phyloP scores from a whole-genome alignment of 2,329 filamentous ascomycete species.

The Verticillium dahliae region DNA sequence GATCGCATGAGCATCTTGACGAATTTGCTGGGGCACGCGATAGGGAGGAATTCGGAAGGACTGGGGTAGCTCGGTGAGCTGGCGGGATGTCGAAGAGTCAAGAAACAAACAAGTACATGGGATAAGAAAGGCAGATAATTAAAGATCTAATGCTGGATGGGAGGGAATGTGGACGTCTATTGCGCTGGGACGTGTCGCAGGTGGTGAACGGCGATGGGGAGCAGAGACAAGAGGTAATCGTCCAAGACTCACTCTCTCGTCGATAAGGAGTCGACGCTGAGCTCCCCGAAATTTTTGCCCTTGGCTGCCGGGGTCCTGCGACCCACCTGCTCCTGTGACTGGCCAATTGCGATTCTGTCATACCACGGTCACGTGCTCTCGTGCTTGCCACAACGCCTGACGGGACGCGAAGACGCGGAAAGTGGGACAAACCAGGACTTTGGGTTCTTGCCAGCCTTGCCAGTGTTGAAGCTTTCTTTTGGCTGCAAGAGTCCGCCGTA shows the following conservation, averaged over 20 bases:
- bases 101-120: slow-evolving; percentile 4
- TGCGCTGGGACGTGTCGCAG: slow-evolving; percentile 2
- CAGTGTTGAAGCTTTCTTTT: background rate
- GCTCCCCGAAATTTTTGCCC: slow-evolving; percentile 2
- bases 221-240: background rate
- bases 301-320: background rate
- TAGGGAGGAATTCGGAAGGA: background rate
- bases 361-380: background rate
- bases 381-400: background rate
- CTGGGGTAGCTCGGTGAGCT: slow-evolving; percentile 4
- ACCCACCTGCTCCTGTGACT: background rate
- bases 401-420: background rate
- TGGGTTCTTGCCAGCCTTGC: background rate
- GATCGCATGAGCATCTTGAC: slow-evolving; percentile 10
- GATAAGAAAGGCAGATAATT: background rate
- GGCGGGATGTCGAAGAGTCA: slow-evolving; percentile 2
- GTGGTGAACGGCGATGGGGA: background rate
- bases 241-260: background rate
- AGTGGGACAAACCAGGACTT: background rate
- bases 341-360: background rate
- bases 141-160: slow-evolving; percentile 7
- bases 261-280: slow-evolving; percentile 1
- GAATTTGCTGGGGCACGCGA: slow-evolving; percentile 1
- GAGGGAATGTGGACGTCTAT: slow-evolving; percentile 4
- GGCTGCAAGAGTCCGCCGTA: background rate